Evolutionary conservation across 1,284 basidiomycete species (phyloP).

Genomic region (Rhodotorula sp.): DNA sequence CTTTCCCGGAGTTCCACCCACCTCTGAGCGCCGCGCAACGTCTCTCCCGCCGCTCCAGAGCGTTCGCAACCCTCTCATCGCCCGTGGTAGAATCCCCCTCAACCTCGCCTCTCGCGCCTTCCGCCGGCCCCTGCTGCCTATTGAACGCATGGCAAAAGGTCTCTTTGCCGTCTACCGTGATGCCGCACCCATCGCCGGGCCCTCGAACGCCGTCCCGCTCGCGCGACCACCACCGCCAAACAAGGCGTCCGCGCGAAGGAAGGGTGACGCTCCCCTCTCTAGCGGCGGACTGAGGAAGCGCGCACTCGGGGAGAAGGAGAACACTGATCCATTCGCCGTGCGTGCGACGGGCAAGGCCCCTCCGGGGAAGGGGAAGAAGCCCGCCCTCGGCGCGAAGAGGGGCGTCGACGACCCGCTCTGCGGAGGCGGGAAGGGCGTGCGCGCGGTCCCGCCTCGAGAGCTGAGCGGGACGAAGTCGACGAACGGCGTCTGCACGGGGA

Average conservation of each 20-base stretch:
- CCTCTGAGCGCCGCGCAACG: background rate
- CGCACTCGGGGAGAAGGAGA: conserved; percentile 29
- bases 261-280: conserved; percentile 1
- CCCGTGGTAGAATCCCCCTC: background rate
- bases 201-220: background rate
- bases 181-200: background rate
- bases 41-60: too few species aligned
- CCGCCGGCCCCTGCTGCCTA: background rate
- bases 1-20: background rate
- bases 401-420: background rate
- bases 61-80: background rate
- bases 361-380: conserved; percentile 12
- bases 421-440: too few species aligned
- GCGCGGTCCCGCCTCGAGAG: background rate
- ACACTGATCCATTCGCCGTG: conserved; percentile 21
- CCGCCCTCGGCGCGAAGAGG: conserved; percentile 4
- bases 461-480: background rate
- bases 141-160: conserved; percentile 15
- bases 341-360: background rate
- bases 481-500: conserved; percentile 35
- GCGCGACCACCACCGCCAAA: background rate
- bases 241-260: conserved; percentile 8
- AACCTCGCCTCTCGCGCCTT: background rate
- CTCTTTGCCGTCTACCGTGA: conserved; percentile 37
- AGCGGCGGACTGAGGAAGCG: background rate